Conservation (phyloP, 2,329 filamentous ascomycete species). For the Calonectria pseudoreteaudii region DNA sequence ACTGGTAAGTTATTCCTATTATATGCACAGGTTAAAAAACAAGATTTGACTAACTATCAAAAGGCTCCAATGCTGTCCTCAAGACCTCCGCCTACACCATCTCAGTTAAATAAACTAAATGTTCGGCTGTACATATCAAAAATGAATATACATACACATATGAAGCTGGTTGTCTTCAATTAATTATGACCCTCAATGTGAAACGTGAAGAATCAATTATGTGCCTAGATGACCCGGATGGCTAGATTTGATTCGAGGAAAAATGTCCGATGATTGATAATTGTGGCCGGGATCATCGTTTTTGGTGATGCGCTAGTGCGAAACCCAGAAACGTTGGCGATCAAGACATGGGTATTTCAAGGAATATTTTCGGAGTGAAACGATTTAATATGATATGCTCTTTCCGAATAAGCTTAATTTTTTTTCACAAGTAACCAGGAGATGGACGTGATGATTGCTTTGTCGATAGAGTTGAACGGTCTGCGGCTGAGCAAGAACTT, state of each 20-base stretch:
- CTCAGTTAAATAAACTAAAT: slow-evolving; percentile 13
- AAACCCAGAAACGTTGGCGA: background rate
- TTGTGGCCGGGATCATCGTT: background rate
- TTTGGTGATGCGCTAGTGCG: background rate
- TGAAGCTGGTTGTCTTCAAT: slow-evolving; percentile 1
- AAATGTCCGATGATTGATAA: background rate
- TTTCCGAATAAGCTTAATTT: background rate
- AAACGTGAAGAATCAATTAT: background rate
- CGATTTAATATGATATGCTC: background rate
- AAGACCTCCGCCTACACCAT: slow-evolving; percentile 21
- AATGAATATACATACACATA: slow-evolving; percentile 7
- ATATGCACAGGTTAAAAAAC: too few relatives aligned
- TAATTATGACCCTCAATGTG: background rate
- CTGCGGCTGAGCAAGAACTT: background rate
- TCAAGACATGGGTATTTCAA: background rate
- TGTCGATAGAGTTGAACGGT: background rate
- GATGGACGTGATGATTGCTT: background rate
- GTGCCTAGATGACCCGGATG: background rate
- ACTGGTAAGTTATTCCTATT: slow-evolving; percentile 47
- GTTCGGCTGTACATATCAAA: background rate
- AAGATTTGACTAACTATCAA: background rate
- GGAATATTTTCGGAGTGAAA: background rate
- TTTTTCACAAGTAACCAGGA: background rate
- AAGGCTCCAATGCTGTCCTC: slow-evolving; percentile 22
- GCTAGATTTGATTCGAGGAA: background rate